Evolutionary conservation across 2,329 filamentous ascomycete species (phyloP), one percentile per base, ranked within the genome.

Genomic region (Botrytis tulipae): DNA sequence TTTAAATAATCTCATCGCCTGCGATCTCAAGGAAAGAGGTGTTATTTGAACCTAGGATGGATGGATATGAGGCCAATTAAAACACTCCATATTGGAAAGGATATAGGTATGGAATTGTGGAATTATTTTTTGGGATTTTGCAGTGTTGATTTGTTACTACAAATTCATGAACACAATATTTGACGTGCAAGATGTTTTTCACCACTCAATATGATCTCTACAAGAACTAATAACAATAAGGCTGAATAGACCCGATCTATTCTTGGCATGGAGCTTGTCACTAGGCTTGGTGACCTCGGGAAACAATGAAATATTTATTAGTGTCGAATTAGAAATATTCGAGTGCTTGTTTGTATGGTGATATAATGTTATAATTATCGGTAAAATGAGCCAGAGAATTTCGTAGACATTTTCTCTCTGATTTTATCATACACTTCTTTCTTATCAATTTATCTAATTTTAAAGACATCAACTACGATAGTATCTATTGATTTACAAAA

Each of bases 341-440:
- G 48, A n/a, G 25, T n/a, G 12, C 12, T 51, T 14, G 25, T 51
- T n/a, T 51, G 12, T 7, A 9, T 0, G 12, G 0, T 51, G 4
- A 7, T 0, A 51, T n/a, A n/a, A n/a, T n/a, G 2, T 16, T 51
- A 16, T 59, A 59, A 0, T 32, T 59, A 8, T 20, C 0, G 3
- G 29, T 32, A 10, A 32, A 4, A 20, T 59, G 16, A 16, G 7
- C 25, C 25, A 16, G 48, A 7, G 0, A 7, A 2, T n/a, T n/a
- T n/a, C 25, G 14, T 7, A 7, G 12, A n/a, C 16, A n/a, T 2
- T 48, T 5, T 14, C 25, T 14, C 48, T 12, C 48, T 7, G 12
- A 51, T 51, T 51, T 16, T 7, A n/a, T 16, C 48, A 51, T 7
- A 3, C 12, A 51, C 25, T 7, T n/a, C 2, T 51, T 51, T 16